Percentiles rank a stretch among this genome's conserved stretches.
Conservation (phyloP, 2,329 filamentous ascomycete genomes). For the Colletotrichum sp. region DNA sequence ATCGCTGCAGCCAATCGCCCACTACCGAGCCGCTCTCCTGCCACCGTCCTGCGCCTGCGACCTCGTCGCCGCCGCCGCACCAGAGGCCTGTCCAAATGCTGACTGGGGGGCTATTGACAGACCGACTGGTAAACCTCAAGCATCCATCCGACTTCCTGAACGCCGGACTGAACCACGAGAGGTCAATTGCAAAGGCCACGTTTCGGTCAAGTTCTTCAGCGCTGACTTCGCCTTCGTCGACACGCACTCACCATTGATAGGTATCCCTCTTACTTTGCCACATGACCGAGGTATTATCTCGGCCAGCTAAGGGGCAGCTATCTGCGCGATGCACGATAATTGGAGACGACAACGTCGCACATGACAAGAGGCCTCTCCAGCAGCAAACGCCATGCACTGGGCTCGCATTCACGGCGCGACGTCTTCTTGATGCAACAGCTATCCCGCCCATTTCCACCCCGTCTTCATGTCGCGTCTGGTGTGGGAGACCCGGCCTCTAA, state of each 20-base stretch:
- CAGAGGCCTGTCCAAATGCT: not conserved
- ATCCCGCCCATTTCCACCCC: not conserved
- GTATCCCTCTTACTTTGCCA: not conserved
- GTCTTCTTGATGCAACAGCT: not conserved
- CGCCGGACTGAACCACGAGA: not conserved
- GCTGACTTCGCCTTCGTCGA: not conserved
- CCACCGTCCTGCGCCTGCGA: not conserved
- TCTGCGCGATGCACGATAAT: not conserved
- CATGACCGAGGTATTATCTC: not conserved
- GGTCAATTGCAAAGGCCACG: not conserved
- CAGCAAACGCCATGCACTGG: not conserved
- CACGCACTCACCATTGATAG: not conserved
- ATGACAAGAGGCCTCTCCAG: not conserved
- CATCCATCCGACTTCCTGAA: not conserved
- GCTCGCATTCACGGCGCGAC: not conserved
- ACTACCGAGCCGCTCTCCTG: constrained; percentile 10
- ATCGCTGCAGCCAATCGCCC: constrained; percentile 3
- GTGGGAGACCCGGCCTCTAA: constrained; percentile 2
- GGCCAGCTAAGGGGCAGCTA: not conserved
- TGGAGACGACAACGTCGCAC: not conserved
- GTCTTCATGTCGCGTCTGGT: not conserved
- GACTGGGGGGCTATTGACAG: not conserved
- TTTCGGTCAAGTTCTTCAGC: not conserved
- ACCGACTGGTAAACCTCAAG: not conserved
- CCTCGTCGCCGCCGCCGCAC: not conserved